Percentiles rank a stretch among this genome's conserved stretches.
Evolutionary conservation across 768 basidiomycete genomes (phyloP).

Genomic region (Sarcomyxa edulis): DNA sequence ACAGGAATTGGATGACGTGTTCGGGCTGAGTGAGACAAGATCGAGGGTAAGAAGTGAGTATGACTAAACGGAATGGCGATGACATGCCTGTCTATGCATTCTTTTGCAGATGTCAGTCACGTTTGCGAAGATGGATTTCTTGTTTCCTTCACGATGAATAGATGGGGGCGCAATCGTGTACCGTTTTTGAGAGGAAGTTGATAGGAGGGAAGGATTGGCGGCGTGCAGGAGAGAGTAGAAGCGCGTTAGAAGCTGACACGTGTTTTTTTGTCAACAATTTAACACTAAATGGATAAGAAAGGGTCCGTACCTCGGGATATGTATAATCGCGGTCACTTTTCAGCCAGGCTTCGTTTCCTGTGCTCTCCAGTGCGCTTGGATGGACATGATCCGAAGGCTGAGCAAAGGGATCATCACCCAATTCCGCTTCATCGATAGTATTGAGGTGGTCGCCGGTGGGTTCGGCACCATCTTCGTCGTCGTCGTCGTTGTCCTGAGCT

Average conservation of each 20-base stretch:
- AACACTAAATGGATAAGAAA: background rate
- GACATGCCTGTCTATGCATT: conserved; percentile 80
- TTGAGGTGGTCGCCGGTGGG: conserved; percentile 56
- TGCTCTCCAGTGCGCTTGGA: conserved; percentile 56
- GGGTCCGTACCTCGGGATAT: conserved; percentile 77
- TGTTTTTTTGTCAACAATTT: no score
- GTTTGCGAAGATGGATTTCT: conserved; percentile 96
- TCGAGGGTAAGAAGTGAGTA: no score
- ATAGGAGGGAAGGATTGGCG: conserved; percentile 87
- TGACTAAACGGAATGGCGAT: background rate
- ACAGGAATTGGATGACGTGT: conserved; percentile 95
- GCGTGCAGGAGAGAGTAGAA: conserved; percentile 90
- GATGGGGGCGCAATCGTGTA: conserved; percentile 97
- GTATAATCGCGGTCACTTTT: conserved; percentile 91
- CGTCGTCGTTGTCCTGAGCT: conserved; percentile 42
- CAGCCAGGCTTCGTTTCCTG: conserved; percentile 85
- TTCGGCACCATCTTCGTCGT: conserved; percentile 51
- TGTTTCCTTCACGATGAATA: conserved; percentile 92
- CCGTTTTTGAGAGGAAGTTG: conserved; percentile 78
- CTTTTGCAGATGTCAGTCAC: conserved; percentile 95
- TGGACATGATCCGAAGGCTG: no score
- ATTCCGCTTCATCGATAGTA: conserved; percentile 73
- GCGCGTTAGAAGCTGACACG: conserved; percentile 89
- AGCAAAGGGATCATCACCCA: conserved; percentile 87
- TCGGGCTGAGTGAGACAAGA: conserved; percentile 56